Evolutionary conservation across 2,329 filamentous ascomycete species (phyloP).

Genomic region (Didymella keratinophila): DNA sequence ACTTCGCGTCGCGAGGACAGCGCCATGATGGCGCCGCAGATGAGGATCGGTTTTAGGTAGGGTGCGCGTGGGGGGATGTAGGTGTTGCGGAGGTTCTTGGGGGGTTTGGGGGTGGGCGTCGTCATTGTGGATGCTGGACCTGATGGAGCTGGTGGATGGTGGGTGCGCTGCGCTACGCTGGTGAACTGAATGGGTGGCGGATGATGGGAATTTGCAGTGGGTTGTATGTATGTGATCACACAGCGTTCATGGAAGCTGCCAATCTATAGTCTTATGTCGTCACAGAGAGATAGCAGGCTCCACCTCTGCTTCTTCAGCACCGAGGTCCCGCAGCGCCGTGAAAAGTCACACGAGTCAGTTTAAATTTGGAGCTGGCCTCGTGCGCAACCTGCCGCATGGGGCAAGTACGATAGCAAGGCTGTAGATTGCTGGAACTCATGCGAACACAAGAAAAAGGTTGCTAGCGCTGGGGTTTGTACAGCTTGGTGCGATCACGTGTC

Average conservation of each 20-base stretch:
- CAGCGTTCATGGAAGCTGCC: no score
- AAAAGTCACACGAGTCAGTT: conserved; percentile 5
- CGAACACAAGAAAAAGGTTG: conserved; percentile 28
- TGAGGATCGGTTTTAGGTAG: conserved; percentile 31
- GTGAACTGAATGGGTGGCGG: no score
- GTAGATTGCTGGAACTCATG: conserved; percentile 45
- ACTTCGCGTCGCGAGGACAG: conserved; percentile 28
- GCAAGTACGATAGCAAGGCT: conserved; percentile 26
- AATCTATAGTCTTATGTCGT: not conserved
- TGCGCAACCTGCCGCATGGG: conserved; percentile 34
- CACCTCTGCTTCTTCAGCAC: conserved; percentile 6
- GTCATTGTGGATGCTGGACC: not conserved
- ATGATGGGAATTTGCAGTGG: not conserved
- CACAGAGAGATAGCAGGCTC: conserved; percentile 1
- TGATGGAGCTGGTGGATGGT: not conserved
- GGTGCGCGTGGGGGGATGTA: conserved; percentile 27
- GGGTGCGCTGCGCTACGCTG: no score
- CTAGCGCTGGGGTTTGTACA: conserved; percentile 22
- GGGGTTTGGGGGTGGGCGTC: conserved; percentile 5
- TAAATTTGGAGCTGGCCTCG: not conserved
- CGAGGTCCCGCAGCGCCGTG: conserved; percentile 1
- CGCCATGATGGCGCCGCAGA: conserved; percentile 37
- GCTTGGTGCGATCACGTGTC: conserved; percentile 28
- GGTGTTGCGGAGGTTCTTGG: conserved; percentile 30
- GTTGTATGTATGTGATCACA: no score